Percentiles rank a stretch among this genome's conserved stretches.
These are phyloP conservation scores for Chamaecyparis obtusa DNA, from an alignment of 75 land plant species.

Conservation along the genomic window DNA sequence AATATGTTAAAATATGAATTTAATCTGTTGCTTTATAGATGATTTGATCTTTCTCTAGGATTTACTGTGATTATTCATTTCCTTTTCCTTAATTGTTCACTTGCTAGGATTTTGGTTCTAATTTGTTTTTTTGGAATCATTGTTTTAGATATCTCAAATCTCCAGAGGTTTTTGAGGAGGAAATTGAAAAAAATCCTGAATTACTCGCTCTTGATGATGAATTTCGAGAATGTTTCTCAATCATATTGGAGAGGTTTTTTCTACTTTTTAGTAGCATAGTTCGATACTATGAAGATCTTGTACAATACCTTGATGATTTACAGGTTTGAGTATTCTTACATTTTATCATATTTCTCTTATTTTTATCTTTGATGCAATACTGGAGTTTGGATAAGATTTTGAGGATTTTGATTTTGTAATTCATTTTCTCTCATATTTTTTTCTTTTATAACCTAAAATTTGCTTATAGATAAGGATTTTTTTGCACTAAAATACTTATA, in stretches of 20 bases:
- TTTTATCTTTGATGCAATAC: neutral
- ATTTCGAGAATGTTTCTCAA: conserved; percentile 34
- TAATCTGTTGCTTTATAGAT: neutral
- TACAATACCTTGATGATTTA: conserved; percentile 37
- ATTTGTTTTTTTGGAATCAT: neutral
- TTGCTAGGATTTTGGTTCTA: neutral
- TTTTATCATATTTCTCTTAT: neutral
- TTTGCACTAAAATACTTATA: neutral
- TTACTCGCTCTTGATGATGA: conserved; percentile 38
- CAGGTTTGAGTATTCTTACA: conserved; percentile 18
- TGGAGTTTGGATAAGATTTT: neutral
- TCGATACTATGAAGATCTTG: conserved; percentile 36
- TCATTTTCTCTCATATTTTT: neutral
- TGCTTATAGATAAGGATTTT: neutral
- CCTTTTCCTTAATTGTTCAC: neutral
- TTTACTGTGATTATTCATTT: neutral
- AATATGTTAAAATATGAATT: neutral
- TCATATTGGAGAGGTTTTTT: conserved; percentile 40
- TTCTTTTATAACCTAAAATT: neutral
- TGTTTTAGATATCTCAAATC: conserved; percentile 40
- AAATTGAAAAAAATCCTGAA: conserved; percentile 32
- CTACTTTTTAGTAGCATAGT: conserved; percentile 38
- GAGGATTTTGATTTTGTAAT: neutral
- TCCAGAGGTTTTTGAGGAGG: conserved; percentile 40
- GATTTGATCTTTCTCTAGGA: neutral